Percentiles rank a stretch among this genome's conserved stretches.
Evolutionary conservation across 2,329 filamentous ascomycete species (phyloP).

Genomic region (Calycina herbarum): DNA sequence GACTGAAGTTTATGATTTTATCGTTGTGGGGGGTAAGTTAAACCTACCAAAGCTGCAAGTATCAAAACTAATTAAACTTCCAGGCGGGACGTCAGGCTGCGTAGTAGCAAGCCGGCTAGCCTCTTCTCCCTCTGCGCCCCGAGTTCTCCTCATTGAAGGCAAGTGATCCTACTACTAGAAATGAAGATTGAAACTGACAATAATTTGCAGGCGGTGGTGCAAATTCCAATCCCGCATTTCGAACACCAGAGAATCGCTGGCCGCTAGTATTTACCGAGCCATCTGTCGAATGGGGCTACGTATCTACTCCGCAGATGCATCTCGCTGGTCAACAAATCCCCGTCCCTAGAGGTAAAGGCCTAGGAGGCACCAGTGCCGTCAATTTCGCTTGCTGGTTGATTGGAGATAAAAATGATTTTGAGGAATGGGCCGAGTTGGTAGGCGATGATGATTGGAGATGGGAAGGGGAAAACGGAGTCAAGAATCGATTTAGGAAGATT

Average conservation of each 20-base stretch:
- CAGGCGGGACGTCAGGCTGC: constrained; percentile 61
- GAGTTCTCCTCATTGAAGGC: constrained; percentile 59
- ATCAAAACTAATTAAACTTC: constrained; percentile 3
- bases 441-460: constrained; percentile 57
- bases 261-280: constrained; percentile 44
- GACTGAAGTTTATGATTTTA: constrained; percentile 20
- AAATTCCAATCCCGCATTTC: constrained; percentile 48
- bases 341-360: constrained; percentile 40
- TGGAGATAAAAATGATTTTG: constrained; percentile 60
- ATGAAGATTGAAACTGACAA: background rate
- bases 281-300: constrained; percentile 32
- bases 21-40: constrained; percentile 30
- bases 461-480: constrained; percentile 43
- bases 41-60: background rate
- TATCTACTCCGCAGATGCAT: constrained; percentile 30
- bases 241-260: constrained; percentile 57
- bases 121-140: constrained; percentile 46
- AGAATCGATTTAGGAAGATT: constrained; percentile 50
- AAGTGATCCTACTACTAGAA: background rate
- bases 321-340: constrained; percentile 31
- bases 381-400: constrained; percentile 49
- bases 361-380: constrained; percentile 43
- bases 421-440: constrained; percentile 58
- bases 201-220: constrained; percentile 43
- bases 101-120: constrained; percentile 55